These are phyloP conservation scores for Colletotrichum melonis DNA, from an alignment of 2,329 filamentous ascomycete genomes.

Conservation along the genomic window DNA sequence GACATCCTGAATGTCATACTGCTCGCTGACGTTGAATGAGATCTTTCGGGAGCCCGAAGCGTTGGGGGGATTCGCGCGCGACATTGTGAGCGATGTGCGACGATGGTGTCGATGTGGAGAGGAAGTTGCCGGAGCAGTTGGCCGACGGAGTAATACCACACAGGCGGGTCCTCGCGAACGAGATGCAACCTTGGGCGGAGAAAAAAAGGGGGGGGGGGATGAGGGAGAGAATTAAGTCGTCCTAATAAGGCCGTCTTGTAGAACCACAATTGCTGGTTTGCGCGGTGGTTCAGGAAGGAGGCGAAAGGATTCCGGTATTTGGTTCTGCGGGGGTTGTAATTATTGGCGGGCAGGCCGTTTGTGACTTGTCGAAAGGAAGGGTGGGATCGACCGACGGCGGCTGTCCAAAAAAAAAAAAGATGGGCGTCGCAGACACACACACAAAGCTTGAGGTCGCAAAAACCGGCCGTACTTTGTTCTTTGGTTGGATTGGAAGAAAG, in stretches of 20 bases:
- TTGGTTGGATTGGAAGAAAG: neutral
- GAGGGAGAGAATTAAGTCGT: slow-evolving; percentile 29
- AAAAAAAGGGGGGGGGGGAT: slow-evolving; percentile 7
- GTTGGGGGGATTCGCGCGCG: slow-evolving; percentile 67
- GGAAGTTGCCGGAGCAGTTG: slow-evolving; percentile 13
- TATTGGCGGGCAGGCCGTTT: slow-evolving; percentile 28
- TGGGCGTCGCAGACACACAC: slow-evolving; percentile 11
- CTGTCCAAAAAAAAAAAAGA: slow-evolving; percentile 9
- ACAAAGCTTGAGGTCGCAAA: slow-evolving; percentile 15
- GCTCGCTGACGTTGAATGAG: slow-evolving; percentile 99
- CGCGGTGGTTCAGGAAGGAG: slow-evolving; percentile 24
- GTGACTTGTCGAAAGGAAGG: slow-evolving; percentile 25
- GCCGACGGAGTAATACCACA: slow-evolving; percentile 13
- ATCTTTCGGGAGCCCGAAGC: slow-evolving; percentile 85
- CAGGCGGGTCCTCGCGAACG: slow-evolving; percentile 28
- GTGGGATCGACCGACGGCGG: slow-evolving; percentile 31
- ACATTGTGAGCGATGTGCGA: slow-evolving; percentile 55
- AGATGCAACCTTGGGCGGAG: slow-evolving; percentile 22
- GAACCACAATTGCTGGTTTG: slow-evolving; percentile 29
- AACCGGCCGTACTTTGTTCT: slow-evolving; percentile 9
- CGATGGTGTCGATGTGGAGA: slow-evolving; percentile 23
- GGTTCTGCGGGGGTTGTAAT: slow-evolving; percentile 27
- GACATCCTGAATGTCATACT: slow-evolving; percentile 99
- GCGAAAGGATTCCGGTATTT: slow-evolving; percentile 19
- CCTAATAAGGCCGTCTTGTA: slow-evolving; percentile 19